Conservation (phyloP, 2,329 filamentous ascomycete species). For the Fusarium virguliforme region DNA sequence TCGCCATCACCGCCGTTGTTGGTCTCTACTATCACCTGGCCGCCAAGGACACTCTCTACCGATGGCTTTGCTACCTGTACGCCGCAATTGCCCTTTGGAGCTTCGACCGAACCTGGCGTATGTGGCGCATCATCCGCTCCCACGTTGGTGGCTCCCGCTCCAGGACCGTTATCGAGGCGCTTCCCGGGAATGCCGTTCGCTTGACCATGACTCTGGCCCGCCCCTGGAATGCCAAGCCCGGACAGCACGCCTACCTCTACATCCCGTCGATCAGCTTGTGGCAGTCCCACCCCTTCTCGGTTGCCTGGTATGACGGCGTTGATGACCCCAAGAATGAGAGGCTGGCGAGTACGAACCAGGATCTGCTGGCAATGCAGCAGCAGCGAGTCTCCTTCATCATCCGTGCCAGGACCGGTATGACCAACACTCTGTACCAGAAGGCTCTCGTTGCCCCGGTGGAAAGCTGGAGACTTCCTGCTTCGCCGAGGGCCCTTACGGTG, state of each 20-base stretch:
- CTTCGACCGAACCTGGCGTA: slow-evolving; percentile 73
- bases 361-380: slow-evolving; percentile 73
- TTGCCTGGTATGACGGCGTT: slow-evolving; percentile 82
- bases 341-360: slow-evolving; percentile 72
- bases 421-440: slow-evolving; percentile 77
- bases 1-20: slow-evolving; percentile 72
- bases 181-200: slow-evolving; percentile 82
- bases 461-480: slow-evolving; percentile 75
- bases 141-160: slow-evolving; percentile 79
- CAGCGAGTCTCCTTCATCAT: slow-evolving; percentile 80
- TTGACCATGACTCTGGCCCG: slow-evolving; percentile 82
- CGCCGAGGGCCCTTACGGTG: slow-evolving; percentile 85
- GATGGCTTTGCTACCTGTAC: slow-evolving; percentile 72
- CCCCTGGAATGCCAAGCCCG: slow-evolving; percentile 82
- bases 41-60: slow-evolving; percentile 59
- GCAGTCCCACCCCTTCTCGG: slow-evolving; percentile 85
- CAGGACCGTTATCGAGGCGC: slow-evolving; percentile 79
- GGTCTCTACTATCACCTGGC: slow-evolving; percentile 78
- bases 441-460: slow-evolving; percentile 74
- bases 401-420: slow-evolving; percentile 82
- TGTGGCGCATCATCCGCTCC: slow-evolving; percentile 74
- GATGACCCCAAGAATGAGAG: slow-evolving; percentile 68
- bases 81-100: slow-evolving; percentile 78
- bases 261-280: slow-evolving; percentile 80
- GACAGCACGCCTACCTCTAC: slow-evolving; percentile 86